Base-by-base conservation (phyloP, 2,329 filamentous ascomycete genomes). In the Dryadomyces quercivorus region DNA sequence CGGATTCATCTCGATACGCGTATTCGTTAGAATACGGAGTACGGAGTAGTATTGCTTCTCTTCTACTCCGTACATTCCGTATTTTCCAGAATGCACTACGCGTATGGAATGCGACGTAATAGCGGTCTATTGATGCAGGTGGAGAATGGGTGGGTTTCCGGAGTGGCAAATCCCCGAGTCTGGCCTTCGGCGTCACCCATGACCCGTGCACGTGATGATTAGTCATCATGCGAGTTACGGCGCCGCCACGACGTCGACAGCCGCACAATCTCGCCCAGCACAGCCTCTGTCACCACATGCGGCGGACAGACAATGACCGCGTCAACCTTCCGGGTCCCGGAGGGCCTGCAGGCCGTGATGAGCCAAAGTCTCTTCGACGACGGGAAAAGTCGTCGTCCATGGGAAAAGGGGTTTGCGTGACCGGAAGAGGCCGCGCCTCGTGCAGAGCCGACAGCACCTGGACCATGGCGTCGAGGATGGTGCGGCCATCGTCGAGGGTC, bases 381-480 rank as follows among this genome's bases (percentile, higher is more conserved):
- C 50, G 12, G 15, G 50, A 52, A 15, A 51, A 51, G 42, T 52
- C 50, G 8, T 20, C 42, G 2, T 52, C 50, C 40, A 45, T 9
- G 15, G 50, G 40, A 18, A 52, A 52, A 12, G 51, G 51, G n/a
- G 43, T 47, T 13, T 22, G 61, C 59, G 15, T 50, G 22, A 1
- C 16, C 2, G 22, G 26, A 82, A 80, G 6, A 82, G 64, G 0
- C 82, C 82, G n/a, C 71, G 69, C 57, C 13, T 57, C 55, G 77
- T 69, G 66, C 4, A 71, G 58, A 9, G 66, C 60, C 20, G 70
- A 72, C 1, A 85, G 61, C 8, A 73, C 63, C 2, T 59, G 59
- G 1, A 85, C 85, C 67, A 81, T 78, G 1, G 81, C 83, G 65
- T 92, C 87, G 15, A 90, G 75, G 47, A 93, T 76, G 42, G 70